A percentile compares a stretch with the other conserved stretches of the same genome.
Conservation (phyloP, 768 basidiomycete species). For the Paxillus ammoniavirescens region DNA sequence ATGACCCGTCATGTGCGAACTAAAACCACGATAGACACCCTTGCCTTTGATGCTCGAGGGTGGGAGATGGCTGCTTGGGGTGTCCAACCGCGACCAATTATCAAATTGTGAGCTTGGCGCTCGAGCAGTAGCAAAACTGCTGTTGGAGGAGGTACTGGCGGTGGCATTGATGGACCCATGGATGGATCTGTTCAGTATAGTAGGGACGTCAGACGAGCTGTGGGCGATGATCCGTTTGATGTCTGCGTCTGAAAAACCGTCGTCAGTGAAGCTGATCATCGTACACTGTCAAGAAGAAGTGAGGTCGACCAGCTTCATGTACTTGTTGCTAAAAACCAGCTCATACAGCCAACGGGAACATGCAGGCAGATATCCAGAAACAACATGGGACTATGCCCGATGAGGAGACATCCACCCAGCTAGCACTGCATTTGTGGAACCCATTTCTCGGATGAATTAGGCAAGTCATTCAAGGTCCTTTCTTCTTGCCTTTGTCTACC, state of each 20-base stretch:
- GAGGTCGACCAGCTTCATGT: conserved; percentile 17
- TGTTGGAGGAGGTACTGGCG: neutral
- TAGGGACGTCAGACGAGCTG: neutral
- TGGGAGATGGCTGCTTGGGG: neutral
- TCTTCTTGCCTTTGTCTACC: neutral
- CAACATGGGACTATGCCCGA: neutral
- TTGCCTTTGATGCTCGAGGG: conserved; percentile 20
- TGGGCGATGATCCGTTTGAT: conserved; percentile 4
- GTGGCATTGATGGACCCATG: neutral
- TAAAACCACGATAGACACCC: conserved; percentile 10
- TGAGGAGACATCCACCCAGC: neutral
- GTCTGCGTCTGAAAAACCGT: conserved; percentile 33
- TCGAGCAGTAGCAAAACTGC: neutral
- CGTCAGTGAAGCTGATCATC: conserved; percentile 28
- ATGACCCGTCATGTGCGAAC: conserved; percentile 13
- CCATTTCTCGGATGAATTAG: conserved; percentile 3
- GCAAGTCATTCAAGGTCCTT: neutral
- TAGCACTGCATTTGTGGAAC: neutral
- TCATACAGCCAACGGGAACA: neutral
- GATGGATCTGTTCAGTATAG: neutral
- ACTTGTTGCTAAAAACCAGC: neutral
- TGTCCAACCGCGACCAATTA: neutral
- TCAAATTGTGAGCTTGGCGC: neutral
- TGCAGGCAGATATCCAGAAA: neutral
- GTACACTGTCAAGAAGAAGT: conserved; percentile 12